These are phyloP conservation scores for Ogataea minuta DNA, from an alignment of 805 yeast species.

Conservation along the genomic window DNA sequence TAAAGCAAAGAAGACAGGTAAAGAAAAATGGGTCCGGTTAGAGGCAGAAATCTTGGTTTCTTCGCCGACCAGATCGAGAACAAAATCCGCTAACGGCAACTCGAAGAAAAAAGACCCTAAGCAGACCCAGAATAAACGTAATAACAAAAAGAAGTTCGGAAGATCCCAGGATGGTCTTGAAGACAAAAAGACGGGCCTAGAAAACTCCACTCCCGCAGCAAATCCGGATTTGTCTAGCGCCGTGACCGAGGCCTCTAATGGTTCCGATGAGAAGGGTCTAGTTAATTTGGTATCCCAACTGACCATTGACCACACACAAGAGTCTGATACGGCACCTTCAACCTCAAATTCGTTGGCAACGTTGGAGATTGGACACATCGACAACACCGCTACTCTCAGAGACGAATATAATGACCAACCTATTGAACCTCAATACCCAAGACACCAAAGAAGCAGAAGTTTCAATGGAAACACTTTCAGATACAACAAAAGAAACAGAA, in stretches of 20 bases:
- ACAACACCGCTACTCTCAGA: slow-evolving; percentile 1
- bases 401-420: slow-evolving; percentile 1
- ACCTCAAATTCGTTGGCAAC: slow-evolving; percentile 16
- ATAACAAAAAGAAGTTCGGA: slow-evolving; percentile 4
- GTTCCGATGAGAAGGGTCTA: slow-evolving; percentile 12
- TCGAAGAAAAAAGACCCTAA: slow-evolving; percentile 10
- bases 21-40: slow-evolving; percentile 27
- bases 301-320: slow-evolving; percentile 5
- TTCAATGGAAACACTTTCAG: slow-evolving; percentile 5
- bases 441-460: slow-evolving; percentile 8
- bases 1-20: slow-evolving; percentile 22
- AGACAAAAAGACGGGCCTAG: neutral
- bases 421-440: neutral
- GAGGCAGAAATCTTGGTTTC: slow-evolving; percentile 26
- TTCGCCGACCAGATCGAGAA: slow-evolving; percentile 10
- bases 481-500: slow-evolving; percentile 14
- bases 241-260: slow-evolving; percentile 14
- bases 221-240: slow-evolving; percentile 12
- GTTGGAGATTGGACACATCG: slow-evolving; percentile 8
- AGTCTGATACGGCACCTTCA: slow-evolving; percentile 12
- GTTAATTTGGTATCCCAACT: slow-evolving; percentile 7
- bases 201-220: slow-evolving; percentile 8
- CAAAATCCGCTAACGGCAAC: slow-evolving; percentile 2
- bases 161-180: neutral
- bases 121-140: slow-evolving; percentile 3